Evolutionary conservation across 768 basidiomycete species (phyloP).

Genomic region (Kwoniella newhampshirensis): DNA sequence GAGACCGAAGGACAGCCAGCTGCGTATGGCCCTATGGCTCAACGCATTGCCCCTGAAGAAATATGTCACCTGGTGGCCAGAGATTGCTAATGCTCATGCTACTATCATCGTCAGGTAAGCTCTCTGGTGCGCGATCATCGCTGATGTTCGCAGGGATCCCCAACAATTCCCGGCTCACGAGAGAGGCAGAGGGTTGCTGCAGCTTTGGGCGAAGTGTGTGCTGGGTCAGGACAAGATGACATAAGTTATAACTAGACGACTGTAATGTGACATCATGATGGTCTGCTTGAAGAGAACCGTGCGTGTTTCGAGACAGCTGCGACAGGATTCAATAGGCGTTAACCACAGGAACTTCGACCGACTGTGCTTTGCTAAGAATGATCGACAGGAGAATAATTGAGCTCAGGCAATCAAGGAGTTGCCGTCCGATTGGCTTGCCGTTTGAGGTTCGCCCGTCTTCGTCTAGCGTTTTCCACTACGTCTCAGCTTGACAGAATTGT

Average conservation of each 20-base stretch:
- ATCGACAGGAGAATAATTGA: too few relatives aligned
- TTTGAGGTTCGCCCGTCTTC: too few relatives aligned
- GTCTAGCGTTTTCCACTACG: not conserved
- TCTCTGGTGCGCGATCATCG: not conserved
- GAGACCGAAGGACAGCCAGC: constrained; percentile 27
- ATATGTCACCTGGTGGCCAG: constrained; percentile 42
- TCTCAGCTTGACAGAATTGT: not conserved
- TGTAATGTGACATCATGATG: too few relatives aligned
- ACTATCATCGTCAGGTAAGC: constrained; percentile 42
- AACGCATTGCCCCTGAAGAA: constrained; percentile 34
- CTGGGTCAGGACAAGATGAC: not conserved
- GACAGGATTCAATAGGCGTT: not conserved
- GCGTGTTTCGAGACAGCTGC: too few relatives aligned
- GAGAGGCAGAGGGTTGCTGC: constrained; percentile 35
- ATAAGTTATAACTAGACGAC: not conserved
- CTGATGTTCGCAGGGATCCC: constrained; percentile 29
- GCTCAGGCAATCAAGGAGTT: not conserved
- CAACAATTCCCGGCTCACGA: constrained; percentile 35
- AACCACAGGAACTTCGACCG: too few relatives aligned
- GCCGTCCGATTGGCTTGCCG: too few relatives aligned
- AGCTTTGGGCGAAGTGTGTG: constrained; percentile 31
- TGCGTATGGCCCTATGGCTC: constrained; percentile 35
- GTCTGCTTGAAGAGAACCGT: too few relatives aligned
- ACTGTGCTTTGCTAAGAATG: too few relatives aligned
- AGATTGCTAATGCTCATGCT: constrained; percentile 42